Evolutionary conservation across 2,329 filamentous ascomycete species (phyloP).

Genomic region (Stemphylium lycopersici): DNA sequence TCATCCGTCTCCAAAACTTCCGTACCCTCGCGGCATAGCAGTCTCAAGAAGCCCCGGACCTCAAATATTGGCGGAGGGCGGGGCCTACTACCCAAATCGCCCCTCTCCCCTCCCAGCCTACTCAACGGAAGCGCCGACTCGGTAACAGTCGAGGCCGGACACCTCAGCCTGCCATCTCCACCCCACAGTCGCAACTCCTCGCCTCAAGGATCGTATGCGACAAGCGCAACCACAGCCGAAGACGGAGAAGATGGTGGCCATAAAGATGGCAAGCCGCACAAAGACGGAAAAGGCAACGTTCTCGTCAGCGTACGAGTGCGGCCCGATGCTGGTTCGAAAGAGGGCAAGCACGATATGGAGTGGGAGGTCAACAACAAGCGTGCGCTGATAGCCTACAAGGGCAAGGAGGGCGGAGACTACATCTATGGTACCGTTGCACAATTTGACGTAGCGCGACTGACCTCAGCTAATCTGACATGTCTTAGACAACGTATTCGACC

Average conservation of each 20-base stretch:
- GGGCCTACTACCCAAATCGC: constrained; percentile 46
- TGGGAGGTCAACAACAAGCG: constrained; percentile 91
- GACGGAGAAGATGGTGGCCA: constrained; percentile 73
- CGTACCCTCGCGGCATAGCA: constrained; percentile 40
- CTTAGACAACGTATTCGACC: constrained; percentile 92
- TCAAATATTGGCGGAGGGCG: constrained; percentile 41
- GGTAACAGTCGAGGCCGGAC: constrained; percentile 69
- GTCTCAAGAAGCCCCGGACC: constrained; percentile 58
- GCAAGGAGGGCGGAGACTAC: constrained; percentile 86
- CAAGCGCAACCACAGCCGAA: constrained; percentile 84
- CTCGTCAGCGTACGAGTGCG: constrained; percentile 93
- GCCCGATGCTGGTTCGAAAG: constrained; percentile 74
- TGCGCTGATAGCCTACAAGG: constrained; percentile 80
- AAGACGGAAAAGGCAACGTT: constrained; percentile 91
- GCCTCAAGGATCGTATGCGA: constrained; percentile 89
- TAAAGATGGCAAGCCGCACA: constrained; percentile 47
- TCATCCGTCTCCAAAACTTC: constrained; percentile 35
- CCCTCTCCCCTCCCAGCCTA: constrained; percentile 68
- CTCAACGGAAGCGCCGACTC: constrained; percentile 80
- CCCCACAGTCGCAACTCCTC: constrained; percentile 91
- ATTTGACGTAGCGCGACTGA: constrained; percentile 13
- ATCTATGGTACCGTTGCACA: constrained; percentile 73
- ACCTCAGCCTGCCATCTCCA: constrained; percentile 79
- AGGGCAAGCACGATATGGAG: constrained; percentile 73
- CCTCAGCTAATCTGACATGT: constrained; percentile 21